A percentile compares a stretch with the other conserved stretches of the same genome.
Evolutionary conservation across 2,329 filamentous ascomycete species (phyloP).

Genomic region (Purpureocillium lavendulum): DNA sequence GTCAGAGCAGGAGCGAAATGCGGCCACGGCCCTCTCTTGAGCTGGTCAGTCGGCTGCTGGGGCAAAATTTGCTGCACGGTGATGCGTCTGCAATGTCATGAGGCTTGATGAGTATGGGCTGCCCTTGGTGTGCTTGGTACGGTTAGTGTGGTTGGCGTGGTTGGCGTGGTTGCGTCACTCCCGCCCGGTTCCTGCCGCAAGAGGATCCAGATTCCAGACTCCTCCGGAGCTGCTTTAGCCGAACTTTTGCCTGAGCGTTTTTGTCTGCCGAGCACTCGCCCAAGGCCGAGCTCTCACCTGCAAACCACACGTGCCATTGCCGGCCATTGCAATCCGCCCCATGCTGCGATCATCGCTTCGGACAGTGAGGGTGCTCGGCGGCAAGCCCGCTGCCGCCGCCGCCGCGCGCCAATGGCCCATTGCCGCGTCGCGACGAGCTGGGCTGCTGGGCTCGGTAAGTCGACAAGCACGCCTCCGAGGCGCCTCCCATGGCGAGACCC

Average conservation of each 20-base stretch:
- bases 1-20: too few relatives aligned
- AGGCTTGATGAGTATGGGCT: too few relatives aligned
- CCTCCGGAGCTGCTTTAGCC: constrained; percentile 25
- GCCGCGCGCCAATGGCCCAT: constrained; percentile 51
- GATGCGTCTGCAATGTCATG: too few relatives aligned
- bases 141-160: too few relatives aligned
- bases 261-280: constrained; percentile 23
- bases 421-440: constrained; percentile 24
- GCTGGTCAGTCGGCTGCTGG: too few relatives aligned
- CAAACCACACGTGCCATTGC: constrained; percentile 21
- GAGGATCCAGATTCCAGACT: neutral
- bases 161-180: constrained; percentile 20
- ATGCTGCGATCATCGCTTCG: constrained; percentile 64
- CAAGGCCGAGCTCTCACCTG: constrained; percentile 6
- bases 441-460: constrained; percentile 21
- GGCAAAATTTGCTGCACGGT: too few relatives aligned
- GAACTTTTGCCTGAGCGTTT: constrained; percentile 37
- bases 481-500: too few relatives aligned
- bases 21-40: too few relatives aligned
- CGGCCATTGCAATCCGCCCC: constrained; percentile 40
- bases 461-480: neutral
- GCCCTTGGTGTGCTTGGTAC: too few relatives aligned
- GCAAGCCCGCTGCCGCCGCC: constrained; percentile 43
- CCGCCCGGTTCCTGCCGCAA: constrained; percentile 27
- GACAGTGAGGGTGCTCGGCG: constrained; percentile 52